These are phyloP conservation scores for Periglandula ipomoeae DNA, from an alignment of 2,329 filamentous ascomycete genomes.

Conservation along the genomic window DNA sequence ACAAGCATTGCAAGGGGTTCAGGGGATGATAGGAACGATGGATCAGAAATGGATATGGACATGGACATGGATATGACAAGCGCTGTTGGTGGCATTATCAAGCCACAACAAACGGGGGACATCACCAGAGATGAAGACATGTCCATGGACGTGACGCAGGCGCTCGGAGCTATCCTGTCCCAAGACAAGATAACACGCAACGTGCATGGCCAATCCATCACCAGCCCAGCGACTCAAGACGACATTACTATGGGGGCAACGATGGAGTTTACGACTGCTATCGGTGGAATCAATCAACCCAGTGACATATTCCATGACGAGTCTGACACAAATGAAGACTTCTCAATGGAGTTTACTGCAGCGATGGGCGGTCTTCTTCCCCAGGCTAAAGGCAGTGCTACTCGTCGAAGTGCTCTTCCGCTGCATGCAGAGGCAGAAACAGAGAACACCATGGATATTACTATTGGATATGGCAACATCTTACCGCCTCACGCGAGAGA, in stretches of 20 bases:
- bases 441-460: conserved; percentile 45
- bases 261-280: conserved; percentile 78
- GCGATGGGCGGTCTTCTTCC: conserved; percentile 49
- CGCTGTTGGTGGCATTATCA: conserved; percentile 45
- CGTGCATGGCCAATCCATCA: background rate
- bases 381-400: conserved; percentile 17
- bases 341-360: conserved; percentile 72
- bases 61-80: conserved; percentile 45
- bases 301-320: conserved; percentile 24
- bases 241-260: conserved; percentile 27
- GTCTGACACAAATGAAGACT: conserved; percentile 50
- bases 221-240: conserved; percentile 13
- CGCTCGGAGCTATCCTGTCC: conserved; percentile 68
- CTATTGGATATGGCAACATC: conserved; percentile 47
- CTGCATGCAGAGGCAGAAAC: conserved; percentile 22
- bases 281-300: conserved; percentile 56
- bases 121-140: conserved; percentile 52
- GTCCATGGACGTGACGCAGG: conserved; percentile 90
- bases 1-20: conserved; percentile 16
- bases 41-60: conserved; percentile 26
- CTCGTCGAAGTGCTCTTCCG: conserved; percentile 16
- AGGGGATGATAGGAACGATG: conserved; percentile 23
- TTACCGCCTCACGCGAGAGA: conserved; percentile 19
- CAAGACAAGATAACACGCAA: conserved; percentile 17
- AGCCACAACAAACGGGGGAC: conserved; percentile 32